Conservation (phyloP, 1,284 basidiomycete species). For the Cryptococcus sp. region DNA sequence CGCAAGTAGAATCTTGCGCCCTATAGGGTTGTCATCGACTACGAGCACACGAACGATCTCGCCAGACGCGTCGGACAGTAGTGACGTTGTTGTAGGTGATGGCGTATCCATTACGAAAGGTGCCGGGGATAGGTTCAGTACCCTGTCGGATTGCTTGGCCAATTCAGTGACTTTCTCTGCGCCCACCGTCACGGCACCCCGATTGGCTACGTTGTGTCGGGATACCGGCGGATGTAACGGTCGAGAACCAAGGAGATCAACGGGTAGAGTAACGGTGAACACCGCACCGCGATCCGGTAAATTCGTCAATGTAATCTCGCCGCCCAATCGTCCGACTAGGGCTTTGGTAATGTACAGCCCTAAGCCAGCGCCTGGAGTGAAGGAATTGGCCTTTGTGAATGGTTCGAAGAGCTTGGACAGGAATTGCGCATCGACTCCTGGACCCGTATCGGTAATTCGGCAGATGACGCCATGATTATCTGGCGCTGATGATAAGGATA, state of each 20-base stretch:
- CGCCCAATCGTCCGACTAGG: slow-evolving; percentile 32
- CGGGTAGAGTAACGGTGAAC: slow-evolving; percentile 28
- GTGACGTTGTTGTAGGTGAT: background rate
- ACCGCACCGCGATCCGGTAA: slow-evolving; percentile 18
- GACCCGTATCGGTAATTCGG: slow-evolving; percentile 29
- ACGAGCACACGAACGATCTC: slow-evolving; percentile 24
- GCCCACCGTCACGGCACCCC: background rate
- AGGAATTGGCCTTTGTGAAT: slow-evolving; percentile 33
- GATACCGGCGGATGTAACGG: background rate
- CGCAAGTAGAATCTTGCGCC: slow-evolving; percentile 22
- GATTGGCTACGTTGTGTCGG: slow-evolving; percentile 1
- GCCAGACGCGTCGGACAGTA: background rate
- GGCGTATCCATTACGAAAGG: background rate
- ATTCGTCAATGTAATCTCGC: slow-evolving; percentile 18
- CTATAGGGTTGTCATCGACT: slow-evolving; percentile 33
- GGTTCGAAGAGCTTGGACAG: slow-evolving; percentile 28
- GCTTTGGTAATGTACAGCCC: slow-evolving; percentile 36
- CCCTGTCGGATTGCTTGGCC: background rate
- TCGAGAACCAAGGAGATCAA: slow-evolving; percentile 9
- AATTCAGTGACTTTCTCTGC: background rate
- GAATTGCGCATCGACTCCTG: slow-evolving; percentile 28
- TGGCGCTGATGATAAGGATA: slow-evolving; percentile 16
- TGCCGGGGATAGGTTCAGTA: background rate
- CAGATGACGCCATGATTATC: slow-evolving; percentile 10
- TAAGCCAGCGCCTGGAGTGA: slow-evolving; percentile 36